Conservation (phyloP, 2,329 filamentous ascomycete genomes). For the Aspergillus amoenus region DNA sequence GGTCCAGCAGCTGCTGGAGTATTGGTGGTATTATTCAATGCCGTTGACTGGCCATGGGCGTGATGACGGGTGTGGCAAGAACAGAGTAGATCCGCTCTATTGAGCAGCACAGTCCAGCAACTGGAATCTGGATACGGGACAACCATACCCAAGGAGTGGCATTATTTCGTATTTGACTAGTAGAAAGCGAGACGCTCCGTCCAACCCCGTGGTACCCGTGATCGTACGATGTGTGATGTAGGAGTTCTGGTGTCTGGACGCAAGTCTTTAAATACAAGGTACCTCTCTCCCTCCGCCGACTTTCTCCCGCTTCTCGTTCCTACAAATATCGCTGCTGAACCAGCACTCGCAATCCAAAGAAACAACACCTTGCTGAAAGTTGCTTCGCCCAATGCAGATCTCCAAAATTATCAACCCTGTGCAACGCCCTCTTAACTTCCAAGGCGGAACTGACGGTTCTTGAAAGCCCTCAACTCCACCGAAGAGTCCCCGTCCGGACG, state of each 20-base stretch:
- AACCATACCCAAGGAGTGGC: no score
- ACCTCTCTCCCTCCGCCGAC: neutral
- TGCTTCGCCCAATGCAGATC: constrained; percentile 22
- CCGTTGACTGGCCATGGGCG: neutral
- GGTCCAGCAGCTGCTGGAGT: neutral
- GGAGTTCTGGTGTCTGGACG: no score
- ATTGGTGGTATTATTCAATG: neutral
- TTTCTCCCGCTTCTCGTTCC: neutral
- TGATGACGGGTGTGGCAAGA: neutral
- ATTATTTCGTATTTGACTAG: neutral
- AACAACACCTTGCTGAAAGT: constrained; percentile 1
- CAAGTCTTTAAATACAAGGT: neutral
- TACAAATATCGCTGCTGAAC: neutral
- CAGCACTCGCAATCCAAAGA: constrained; percentile 3
- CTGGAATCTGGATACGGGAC: no score
- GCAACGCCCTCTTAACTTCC: constrained; percentile 26
- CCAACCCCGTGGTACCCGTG: neutral
- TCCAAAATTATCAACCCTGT: constrained; percentile 19
- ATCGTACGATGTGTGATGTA: neutral
- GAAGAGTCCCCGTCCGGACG: no score
- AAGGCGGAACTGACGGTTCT: constrained; percentile 20
- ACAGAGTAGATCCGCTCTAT: neutral
- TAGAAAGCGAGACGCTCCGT: neutral
- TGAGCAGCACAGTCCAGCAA: neutral
- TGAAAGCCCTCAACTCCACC: neutral